Evolutionary conservation across 176 grass and related monocot genomes (phyloP), one percentile per base, ranked within the genome.

Genomic region (Pharus latifolius): DNA sequence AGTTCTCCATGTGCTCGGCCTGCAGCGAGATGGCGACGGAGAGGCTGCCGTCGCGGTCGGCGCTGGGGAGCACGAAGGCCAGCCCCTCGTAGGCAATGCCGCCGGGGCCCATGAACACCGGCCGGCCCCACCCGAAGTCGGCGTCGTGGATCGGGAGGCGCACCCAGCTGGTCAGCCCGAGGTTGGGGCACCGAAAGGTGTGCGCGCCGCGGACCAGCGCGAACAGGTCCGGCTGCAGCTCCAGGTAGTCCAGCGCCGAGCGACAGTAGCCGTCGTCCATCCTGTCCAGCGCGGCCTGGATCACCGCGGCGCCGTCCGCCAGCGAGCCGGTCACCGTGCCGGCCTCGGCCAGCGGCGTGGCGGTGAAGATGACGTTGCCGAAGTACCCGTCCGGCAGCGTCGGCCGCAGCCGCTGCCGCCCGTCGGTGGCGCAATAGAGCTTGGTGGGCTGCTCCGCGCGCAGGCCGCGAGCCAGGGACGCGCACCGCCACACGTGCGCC

Each of bases 41-140:
- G 59, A 92, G 83, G 73, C 93, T 89, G 33, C 88, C 83, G 60
- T 96, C 93, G 49, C 86, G 73, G 56, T 38, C 82, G 16, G 93
- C 67, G 65, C 89, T 96, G 15, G 93, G 93, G 52, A 96, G 78
- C 68, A 96, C 88, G 63, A 92, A 96, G 0, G 93, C 85, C 62
- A 89, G 80, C 17, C 93, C 93, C 73, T 96, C 93, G 45, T 96
- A 96, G 3, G 88, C 80, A 31, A 96, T 96, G 40, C 88, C 85
- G 23, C 93, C 93, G 35, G 93, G 93, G 0, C 92, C 93, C 93
- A 96, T 96, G 80, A 92, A 96, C 34, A 96, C 81, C 2, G 92
- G 92, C 52, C 85, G 44, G 0, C 92, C 92, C 92, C 92, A 96
- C 2, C 92, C 92, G 37, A 96, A 96, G 73, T 96, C 88, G 18